phyloP scores from a whole-genome alignment of 163 green algal genomes.

The Scenedesmus sp. region DNA sequence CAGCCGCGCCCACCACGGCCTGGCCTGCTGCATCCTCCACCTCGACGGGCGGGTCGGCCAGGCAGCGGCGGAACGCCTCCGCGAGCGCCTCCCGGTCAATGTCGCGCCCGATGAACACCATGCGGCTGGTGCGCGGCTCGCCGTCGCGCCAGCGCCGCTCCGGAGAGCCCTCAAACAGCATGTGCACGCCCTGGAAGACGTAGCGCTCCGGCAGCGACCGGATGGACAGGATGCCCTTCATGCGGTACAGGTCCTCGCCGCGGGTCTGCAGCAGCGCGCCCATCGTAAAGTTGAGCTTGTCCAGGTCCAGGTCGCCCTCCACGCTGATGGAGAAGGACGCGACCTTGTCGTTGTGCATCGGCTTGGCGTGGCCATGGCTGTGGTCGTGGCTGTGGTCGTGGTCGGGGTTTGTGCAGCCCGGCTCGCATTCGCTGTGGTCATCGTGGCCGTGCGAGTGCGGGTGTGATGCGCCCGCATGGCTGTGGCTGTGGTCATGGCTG shows the following conservation, averaged over 20 bases:
- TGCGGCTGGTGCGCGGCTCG: constrained; percentile 84
- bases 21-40: constrained; percentile 23
- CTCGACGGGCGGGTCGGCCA: constrained; percentile 45
- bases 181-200: constrained; percentile 88
- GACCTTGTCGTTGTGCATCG: constrained; percentile 79
- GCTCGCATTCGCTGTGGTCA: constrained; percentile 64
- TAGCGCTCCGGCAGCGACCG: constrained; percentile 74
- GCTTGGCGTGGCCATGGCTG: constrained; percentile 55
- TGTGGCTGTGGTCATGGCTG: constrained; percentile 67
- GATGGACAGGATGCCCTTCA: constrained; percentile 91
- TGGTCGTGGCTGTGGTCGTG: constrained; percentile 62
- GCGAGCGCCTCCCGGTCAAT: constrained; percentile 72
- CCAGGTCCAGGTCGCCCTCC: constrained; percentile 87
- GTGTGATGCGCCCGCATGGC: constrained; percentile 56
- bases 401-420: constrained; percentile 59
- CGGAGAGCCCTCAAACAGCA: constrained; percentile 85
- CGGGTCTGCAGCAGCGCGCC: constrained; percentile 60
- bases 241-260: constrained; percentile 90
- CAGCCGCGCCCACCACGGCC: not conserved
- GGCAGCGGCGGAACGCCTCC: constrained; percentile 70
- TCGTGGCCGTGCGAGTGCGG: constrained; percentile 60
- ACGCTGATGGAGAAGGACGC: constrained; percentile 74
- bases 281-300: constrained; percentile 70
- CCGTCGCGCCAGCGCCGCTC: constrained; percentile 75
- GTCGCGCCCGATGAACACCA: constrained; percentile 93